phyloP scores from a whole-genome alignment of 2,329 filamentous ascomycete species.

The Dothistroma septosporum region DNA sequence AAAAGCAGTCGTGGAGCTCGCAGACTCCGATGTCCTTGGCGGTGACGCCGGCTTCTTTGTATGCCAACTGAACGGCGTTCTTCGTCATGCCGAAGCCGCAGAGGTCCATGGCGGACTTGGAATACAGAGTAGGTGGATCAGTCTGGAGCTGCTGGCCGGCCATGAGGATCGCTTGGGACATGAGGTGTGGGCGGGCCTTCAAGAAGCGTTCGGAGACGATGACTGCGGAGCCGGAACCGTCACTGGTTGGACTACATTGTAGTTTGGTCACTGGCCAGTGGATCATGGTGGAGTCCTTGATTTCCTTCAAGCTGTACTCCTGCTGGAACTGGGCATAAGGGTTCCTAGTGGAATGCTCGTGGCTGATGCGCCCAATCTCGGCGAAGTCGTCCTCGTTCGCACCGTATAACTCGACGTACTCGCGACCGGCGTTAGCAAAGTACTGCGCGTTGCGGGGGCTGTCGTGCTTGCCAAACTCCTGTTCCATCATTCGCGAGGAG shows the following conservation, averaged over 20 bases:
- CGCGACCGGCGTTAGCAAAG: slow-evolving; percentile 91
- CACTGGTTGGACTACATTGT: slow-evolving; percentile 96
- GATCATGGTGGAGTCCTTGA: slow-evolving; percentile 71
- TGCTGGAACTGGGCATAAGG: slow-evolving; percentile 95
- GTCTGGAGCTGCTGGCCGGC: slow-evolving; percentile 84
- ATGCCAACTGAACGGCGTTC: slow-evolving; percentile 63
- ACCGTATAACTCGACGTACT: slow-evolving; percentile 91
- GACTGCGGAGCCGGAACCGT: slow-evolving; percentile 83
- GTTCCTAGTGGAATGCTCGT: slow-evolving; percentile 84
- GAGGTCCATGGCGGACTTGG: slow-evolving; percentile 74
- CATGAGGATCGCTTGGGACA: slow-evolving; percentile 76
- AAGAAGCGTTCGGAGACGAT: slow-evolving; percentile 88
- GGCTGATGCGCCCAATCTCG: slow-evolving; percentile 89
- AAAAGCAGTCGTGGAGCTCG: slow-evolving; percentile 96
- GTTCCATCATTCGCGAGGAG: slow-evolving; percentile 57
- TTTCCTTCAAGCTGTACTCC: slow-evolving; percentile 80
- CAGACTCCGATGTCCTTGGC: slow-evolving; percentile 72
- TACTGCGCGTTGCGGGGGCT: slow-evolving; percentile 55
- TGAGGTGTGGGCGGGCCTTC: slow-evolving; percentile 74
- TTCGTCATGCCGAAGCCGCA: slow-evolving; percentile 83
- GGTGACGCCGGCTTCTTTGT: slow-evolving; percentile 64
- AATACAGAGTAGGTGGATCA: slow-evolving; percentile 76
- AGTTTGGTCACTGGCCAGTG: slow-evolving; percentile 87
- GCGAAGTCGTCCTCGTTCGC: slow-evolving; percentile 82
- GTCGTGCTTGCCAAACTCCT: slow-evolving; percentile 22